Base-by-base conservation (phyloP, 1,284 basidiomycete genomes). In the Microstroma glucosiphilum region DNA sequence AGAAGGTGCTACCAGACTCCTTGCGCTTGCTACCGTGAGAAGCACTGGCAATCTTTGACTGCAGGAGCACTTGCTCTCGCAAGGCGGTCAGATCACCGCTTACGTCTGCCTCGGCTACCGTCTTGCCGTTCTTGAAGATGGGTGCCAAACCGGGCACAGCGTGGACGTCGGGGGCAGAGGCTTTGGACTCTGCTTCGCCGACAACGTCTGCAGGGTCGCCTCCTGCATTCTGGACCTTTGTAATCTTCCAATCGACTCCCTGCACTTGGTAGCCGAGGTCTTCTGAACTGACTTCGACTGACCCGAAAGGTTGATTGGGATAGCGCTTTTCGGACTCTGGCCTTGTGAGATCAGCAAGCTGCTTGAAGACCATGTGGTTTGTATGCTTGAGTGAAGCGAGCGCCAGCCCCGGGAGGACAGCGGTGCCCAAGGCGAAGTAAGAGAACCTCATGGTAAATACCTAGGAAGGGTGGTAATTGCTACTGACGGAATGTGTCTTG, bases 1-100 rank as follows among this genome's bases (percentile, higher is more conserved):
- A 60, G 55, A 75, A 76, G 40, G 63, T 62, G 68, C 73, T 75
- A 42, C 51, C 42, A 30, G 40, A 41, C 1, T 19, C 13, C 54
- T 30, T 2, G 25, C 54, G 17, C 17, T 19, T 25, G 13, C 51
- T 7, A 19, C 23, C 13, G 6, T 53, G 51, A 13, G 15, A 15
- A 25, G n/a, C 13, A 13, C 19, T 4, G 51, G 19, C 19, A 8
- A 21, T 19, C 54, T 56, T 25, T 15, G 51, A 21, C 51, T 54
- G n/a, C 15, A 54, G n/a, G 46, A 37, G 30, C 30, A 48, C 46
- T 48, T 48, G 46, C 46, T 48, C 4, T n/a, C 46, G 46, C 3
- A 48, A 40, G 37, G 30, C 42, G 40, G 43, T 46, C 43, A 46
- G 26, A 43, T 40, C 49, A 7, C 41, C 21, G n/a, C 25, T 42